Percentiles rank a stretch among this genome's conserved stretches.
Evolutionary conservation across 108 stramenopile genomes (phyloP).

Genomic region (Pseudonitzschia delicatissima): DNA sequence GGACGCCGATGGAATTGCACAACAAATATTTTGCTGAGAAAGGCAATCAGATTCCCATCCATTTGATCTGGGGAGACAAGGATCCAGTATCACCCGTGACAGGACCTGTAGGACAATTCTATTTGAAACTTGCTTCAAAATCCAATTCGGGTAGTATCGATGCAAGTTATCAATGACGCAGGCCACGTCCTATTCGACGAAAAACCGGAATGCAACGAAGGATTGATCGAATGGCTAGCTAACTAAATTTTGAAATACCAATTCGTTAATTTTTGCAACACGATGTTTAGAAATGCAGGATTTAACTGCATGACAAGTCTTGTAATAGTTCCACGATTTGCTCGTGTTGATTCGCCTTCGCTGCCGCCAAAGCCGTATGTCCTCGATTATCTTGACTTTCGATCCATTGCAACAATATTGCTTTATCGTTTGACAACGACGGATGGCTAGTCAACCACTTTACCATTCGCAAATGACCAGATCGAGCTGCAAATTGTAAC

Average conservation of each 20-base stretch:
- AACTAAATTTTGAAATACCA: neutral
- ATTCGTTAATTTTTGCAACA: too few relatives aligned
- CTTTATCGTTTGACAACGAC: constrained; percentile 17
- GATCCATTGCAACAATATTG: neutral
- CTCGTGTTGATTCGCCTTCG: constrained; percentile 51
- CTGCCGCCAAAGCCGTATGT: constrained; percentile 66
- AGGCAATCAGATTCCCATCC: constrained; percentile 35
- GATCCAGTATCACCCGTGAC: constrained; percentile 52
- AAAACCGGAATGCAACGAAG: constrained; percentile 44
- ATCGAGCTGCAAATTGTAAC: constrained; percentile 69
- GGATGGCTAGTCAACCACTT: constrained; percentile 31
- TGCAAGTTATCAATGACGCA: constrained; percentile 35
- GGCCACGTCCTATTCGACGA: constrained; percentile 72
- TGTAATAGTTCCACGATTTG: constrained; percentile 44
- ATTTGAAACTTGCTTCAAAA: constrained; percentile 34
- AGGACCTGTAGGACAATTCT: constrained; percentile 56
- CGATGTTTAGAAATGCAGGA: too few relatives aligned
- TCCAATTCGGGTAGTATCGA: constrained; percentile 22
- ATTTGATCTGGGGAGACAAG: constrained; percentile 60
- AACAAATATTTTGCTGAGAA: constrained; percentile 24
- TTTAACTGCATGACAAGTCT: neutral
- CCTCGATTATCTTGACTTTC: constrained; percentile 44
- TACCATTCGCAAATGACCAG: constrained; percentile 52
- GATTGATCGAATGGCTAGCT: constrained; percentile 51
- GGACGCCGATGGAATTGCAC: constrained; percentile 60